Percentiles rank a stretch among this genome's conserved stretches.
phyloP scores from a whole-genome alignment of 1,284 basidiomycete species.

The Microbotryomycetes sp. region DNA sequence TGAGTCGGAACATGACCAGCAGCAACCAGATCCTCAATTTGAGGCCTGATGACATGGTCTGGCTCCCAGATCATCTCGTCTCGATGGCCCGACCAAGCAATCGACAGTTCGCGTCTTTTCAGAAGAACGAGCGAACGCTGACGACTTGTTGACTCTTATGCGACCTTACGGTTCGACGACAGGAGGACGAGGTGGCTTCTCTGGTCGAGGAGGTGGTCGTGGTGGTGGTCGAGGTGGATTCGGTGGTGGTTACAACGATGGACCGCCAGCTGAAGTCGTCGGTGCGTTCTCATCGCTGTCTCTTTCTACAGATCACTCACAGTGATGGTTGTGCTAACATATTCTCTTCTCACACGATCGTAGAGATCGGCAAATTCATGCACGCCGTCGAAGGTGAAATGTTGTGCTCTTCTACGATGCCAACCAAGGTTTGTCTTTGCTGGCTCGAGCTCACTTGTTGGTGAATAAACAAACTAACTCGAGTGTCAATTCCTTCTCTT shows the following conservation, averaged over 20 bases:
- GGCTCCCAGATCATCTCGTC: neutral
- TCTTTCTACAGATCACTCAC: neutral
- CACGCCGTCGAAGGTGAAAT: constrained; percentile 98
- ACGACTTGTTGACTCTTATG: no score
- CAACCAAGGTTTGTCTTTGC: constrained; percentile 57
- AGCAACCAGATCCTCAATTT: neutral
- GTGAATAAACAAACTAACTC: neutral
- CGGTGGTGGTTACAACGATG: constrained; percentile 38
- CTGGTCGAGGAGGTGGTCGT: constrained; percentile 23
- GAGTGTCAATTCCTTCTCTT: neutral
- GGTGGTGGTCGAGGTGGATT: constrained; percentile 37
- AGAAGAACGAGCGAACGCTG: no score
- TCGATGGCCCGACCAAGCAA: no score
- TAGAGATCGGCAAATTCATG: constrained; percentile 59
- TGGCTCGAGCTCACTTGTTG: neutral
- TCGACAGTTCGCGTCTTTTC: no score
- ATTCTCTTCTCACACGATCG: neutral
- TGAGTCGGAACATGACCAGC: neutral
- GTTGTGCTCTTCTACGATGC: constrained; percentile 80
- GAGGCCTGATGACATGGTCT: neutral
- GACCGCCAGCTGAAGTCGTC: constrained; percentile 41
- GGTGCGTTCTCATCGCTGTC: constrained; percentile 25
- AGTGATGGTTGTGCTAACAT: neutral
- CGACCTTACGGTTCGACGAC: no score
- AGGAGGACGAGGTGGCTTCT: constrained; percentile 29